Evolutionary conservation across 768 basidiomycete species (phyloP).

Genomic region (Tricholoma flavovirens): DNA sequence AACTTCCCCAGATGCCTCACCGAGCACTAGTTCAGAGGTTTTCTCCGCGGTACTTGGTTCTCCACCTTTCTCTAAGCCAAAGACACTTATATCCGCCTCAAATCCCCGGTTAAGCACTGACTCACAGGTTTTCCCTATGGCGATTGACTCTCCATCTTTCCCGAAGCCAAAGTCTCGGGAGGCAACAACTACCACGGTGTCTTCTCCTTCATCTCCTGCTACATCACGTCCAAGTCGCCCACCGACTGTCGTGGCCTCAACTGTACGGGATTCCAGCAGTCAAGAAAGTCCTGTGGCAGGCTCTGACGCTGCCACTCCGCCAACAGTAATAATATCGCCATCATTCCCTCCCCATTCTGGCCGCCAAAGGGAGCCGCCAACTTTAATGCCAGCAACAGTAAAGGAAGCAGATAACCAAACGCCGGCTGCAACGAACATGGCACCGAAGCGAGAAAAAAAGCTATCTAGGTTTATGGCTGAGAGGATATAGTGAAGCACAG

Average conservation of each 20-base stretch:
- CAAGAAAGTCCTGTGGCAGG: not conserved
- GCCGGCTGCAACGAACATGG: not conserved
- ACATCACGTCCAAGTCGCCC: not conserved
- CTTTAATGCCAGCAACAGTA: slow-evolving; percentile 4
- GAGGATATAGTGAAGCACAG: slow-evolving; percentile 11
- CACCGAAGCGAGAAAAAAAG: slow-evolving; percentile 1
- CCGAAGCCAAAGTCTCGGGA: not conserved
- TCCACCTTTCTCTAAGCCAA: slow-evolving; percentile 11
- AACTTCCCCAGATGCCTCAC: slow-evolving; percentile 4
- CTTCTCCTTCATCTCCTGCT: not conserved
- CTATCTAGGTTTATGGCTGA: slow-evolving; percentile 33
- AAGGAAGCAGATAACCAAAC: slow-evolving; percentile 1
- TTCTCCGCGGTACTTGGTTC: slow-evolving; percentile 13
- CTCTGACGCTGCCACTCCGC: not conserved
- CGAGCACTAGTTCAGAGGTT: not conserved
- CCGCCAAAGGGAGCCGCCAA: slow-evolving; percentile 8
- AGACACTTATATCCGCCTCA: slow-evolving; percentile 1
- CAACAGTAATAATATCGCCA: not conserved
- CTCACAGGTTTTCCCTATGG: slow-evolving; percentile 5
- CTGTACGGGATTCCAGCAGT: not conserved
- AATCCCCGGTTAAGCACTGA: not conserved
- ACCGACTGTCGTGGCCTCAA: not conserved
- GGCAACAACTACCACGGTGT: not conserved
- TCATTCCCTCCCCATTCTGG: not conserved
- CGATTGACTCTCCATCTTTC: slow-evolving; percentile 17